Evolutionary conservation across 352 stramenopile genomes (phyloP), one percentile per base, ranked within the genome.

Genomic region (Pythium sukuiense): DNA sequence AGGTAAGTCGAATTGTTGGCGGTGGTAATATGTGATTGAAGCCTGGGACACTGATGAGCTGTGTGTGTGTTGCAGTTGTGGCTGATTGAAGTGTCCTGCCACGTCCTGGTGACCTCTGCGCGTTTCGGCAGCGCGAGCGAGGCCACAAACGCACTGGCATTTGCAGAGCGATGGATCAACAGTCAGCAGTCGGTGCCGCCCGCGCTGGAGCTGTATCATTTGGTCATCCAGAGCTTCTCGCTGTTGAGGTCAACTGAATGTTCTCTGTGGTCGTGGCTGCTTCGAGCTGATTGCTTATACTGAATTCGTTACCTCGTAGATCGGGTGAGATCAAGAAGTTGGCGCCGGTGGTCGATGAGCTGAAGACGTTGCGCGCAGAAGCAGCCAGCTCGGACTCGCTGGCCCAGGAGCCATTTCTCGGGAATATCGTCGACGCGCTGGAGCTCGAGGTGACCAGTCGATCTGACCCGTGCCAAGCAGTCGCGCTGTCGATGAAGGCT

Each of bases 61-160:
- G 59, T 35, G 55, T 24, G 7, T 54, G n/a, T 45, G 61, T 41
- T 55, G 18, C 9, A 93, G 85, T 63, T 87, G 27, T 93, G 85
- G 85, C 59, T 93, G 8, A 70, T 89, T 24, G 81, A 89, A 52
- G 55, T 88, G 35, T 81, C 78, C 7, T 89, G 73, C 45, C 85
- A 91, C 27, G 75, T 76, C 12, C 72, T 76, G 5, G 78, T 79
- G 1, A 80, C 71, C n/a, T 83, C 81, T 2, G 73, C 79, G 45
- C 64, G 77, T 8, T 69, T 73, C 26, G 48, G 57, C 27, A 61
- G 30, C 3, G 62, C 53, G 8, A 50, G 26, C 20, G 81, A 84
- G n/a, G 71, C 73, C 24, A 18, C 32, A 1, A 71, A 80, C 29
- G 59, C 82, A 16, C 67, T 90, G 27, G 55, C 72, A 13, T 80